Base-by-base conservation (phyloP, 352 stramenopile species). In the Peronospora farinosa region DNA sequence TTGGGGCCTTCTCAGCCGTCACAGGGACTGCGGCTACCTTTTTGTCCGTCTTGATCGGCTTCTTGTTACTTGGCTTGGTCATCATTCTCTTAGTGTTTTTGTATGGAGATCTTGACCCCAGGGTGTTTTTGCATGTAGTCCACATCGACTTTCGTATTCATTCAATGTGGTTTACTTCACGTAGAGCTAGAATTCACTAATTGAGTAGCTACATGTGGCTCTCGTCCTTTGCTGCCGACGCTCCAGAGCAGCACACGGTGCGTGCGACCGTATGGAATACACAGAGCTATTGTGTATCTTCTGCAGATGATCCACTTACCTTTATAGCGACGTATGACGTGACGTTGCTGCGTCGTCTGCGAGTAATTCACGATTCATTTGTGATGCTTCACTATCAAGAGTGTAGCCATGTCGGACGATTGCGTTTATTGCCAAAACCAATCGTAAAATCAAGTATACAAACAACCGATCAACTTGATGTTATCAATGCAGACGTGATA, bases 1-100 rank as follows among this genome's bases (percentile, higher is more conserved):
- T 54, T 21, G 76, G 72, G 23, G 61, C 48, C 55, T 90, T 90
- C 73, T 86, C 77, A n/a, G 37, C 53, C 32, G 28, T 42, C 41
- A 23, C 49, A 21, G 61, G 56, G 13, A 35, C 40, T 3, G 23
- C 49, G 32, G 48, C 51, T 10, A 30, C 49, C 27, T 40, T 48
- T 41, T 63, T 66, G 36, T 40, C 28, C 42, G 47, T 32, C 52
- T 67, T 62, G 31, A 21, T 46, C 13, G 16, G 47, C 55, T 67
- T 71, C 53, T 68, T 63, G 30, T 69, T 62, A 17, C 51, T 33
- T 21, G 59, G 60, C 61, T 70, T 77, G 55, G 60, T 78, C 65
- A 69, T 73, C 27, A 25, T 56, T 25, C n/a, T 37, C 39, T 30
- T 40, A 1, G 32, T 32, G 7, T 32, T 32, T 27, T 27, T 27